Conservation (phyloP, 2,329 filamentous ascomycete genomes). For the Ophiosphaerella korrae region DNA sequence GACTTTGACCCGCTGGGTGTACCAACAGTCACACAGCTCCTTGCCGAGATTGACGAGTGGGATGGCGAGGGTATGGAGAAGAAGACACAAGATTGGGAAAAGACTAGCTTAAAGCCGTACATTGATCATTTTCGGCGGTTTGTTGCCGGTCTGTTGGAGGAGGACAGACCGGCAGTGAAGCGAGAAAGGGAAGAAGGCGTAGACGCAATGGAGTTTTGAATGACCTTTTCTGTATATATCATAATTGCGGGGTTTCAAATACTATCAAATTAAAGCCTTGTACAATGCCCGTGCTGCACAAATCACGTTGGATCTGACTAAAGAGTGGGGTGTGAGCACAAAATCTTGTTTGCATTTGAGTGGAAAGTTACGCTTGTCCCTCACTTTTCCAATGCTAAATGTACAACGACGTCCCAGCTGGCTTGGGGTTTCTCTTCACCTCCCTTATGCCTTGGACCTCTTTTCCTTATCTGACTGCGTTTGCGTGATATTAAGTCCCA, state of each 20-base stretch:
- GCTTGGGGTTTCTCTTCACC: neutral
- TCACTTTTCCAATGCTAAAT: slow-evolving; percentile 23
- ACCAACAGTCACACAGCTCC: slow-evolving; percentile 83
- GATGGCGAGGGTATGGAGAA: slow-evolving; percentile 56
- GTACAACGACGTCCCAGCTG: slow-evolving; percentile 20
- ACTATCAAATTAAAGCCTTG: too few species aligned
- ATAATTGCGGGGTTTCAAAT: neutral
- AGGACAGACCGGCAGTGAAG: slow-evolving; percentile 60
- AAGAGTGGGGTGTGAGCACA: neutral
- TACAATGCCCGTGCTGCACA: neutral
- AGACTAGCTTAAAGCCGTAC: slow-evolving; percentile 92
- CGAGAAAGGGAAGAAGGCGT: slow-evolving; percentile 61
- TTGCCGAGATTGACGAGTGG: slow-evolving; percentile 87
- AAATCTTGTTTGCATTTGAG: slow-evolving; percentile 36
- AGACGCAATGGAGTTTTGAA: slow-evolving; percentile 69
- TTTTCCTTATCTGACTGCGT: slow-evolving; percentile 47
- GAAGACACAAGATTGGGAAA: slow-evolving; percentile 84
- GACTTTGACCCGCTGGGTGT: slow-evolving; percentile 85
- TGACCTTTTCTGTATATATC: neutral
- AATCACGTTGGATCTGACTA: neutral
- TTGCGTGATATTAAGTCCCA: slow-evolving; percentile 82
- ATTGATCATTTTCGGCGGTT: slow-evolving; percentile 87
- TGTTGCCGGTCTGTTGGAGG: slow-evolving; percentile 77
- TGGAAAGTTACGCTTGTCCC: slow-evolving; percentile 38
- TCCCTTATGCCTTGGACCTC: slow-evolving; percentile 33